phyloP scores from a whole-genome alignment of 768 basidiomycete genomes.

The Lactarius tabidus region DNA sequence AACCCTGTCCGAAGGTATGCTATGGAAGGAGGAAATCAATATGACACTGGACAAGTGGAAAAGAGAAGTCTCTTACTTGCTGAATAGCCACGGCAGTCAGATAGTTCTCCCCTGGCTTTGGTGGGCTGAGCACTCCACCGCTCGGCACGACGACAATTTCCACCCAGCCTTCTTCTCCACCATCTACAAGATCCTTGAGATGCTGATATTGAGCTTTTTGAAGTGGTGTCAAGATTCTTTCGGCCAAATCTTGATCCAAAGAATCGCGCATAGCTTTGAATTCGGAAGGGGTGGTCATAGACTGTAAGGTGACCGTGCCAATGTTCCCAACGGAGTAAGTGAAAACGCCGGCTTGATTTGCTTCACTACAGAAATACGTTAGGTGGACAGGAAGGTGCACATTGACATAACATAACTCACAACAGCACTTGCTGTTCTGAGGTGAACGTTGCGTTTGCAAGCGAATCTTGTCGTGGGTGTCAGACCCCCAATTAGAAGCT shows the following conservation, averaged over 20 bases:
- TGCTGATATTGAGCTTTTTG: conserved; percentile 20
- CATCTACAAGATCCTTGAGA: conserved; percentile 20
- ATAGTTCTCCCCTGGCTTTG: conserved; percentile 15
- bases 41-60: not conserved
- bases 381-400: not conserved
- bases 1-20: conserved; percentile 23
- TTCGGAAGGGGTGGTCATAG: conserved; percentile 19
- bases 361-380: conserved; percentile 9
- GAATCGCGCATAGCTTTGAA: conserved; percentile 20
- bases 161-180: conserved; percentile 23
- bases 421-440: conserved; percentile 17
- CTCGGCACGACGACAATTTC: conserved; percentile 23
- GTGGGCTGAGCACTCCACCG: conserved; percentile 17
- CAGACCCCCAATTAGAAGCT: not conserved
- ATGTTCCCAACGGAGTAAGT: conserved; percentile 22
- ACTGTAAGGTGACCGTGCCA: conserved; percentile 17
- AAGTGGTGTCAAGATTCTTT: conserved; percentile 14
- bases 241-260: conserved; percentile 16
- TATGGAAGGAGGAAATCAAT: conserved; percentile 1
- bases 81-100: conserved; percentile 25
- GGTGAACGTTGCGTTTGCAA: conserved; percentile 18
- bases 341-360: conserved; percentile 14
- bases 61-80: conserved; percentile 8
- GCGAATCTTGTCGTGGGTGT: conserved; percentile 10
- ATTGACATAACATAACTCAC: conserved; percentile 3